Evolutionary conservation across 768 basidiomycete species (phyloP).

Genomic region (Lactarius sp.): DNA sequence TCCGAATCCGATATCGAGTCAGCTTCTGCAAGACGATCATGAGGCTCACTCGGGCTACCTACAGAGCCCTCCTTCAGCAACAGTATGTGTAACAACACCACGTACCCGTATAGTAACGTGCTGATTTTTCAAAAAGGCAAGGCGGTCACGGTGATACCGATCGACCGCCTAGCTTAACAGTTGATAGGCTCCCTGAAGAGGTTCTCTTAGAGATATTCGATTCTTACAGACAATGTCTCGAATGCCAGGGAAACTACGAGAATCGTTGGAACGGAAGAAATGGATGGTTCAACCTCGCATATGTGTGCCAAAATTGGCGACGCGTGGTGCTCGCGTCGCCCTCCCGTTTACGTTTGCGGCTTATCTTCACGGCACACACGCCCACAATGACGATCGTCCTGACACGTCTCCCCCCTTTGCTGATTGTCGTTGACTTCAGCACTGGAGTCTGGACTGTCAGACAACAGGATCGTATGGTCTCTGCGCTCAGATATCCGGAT

Average conservation of each 20-base stretch:
- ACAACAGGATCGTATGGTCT: not conserved
- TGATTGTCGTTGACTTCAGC: not conserved
- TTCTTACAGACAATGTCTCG: not conserved
- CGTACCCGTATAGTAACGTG: no score
- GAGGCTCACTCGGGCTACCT: no score
- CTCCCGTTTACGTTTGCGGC: not conserved
- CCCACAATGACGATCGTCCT: not conserved
- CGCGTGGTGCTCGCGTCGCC: no score
- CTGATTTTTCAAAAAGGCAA: no score
- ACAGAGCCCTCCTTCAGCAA: no score
- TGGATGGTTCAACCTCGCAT: not conserved
- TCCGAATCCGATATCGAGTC: no score
- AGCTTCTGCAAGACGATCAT: no score
- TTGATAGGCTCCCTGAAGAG: not conserved
- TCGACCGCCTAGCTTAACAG: conserved; percentile 17
- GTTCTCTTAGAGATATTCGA: conserved; percentile 2
- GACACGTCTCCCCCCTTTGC: not conserved
- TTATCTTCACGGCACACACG: not conserved
- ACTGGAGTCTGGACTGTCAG: not conserved
- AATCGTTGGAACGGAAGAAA: not conserved
- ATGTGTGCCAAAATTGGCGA: not conserved
- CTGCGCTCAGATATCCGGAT: not conserved
- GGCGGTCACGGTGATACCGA: not conserved
- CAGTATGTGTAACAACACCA: no score
- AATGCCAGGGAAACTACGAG: not conserved